These are phyloP conservation scores for Pseudopyrenochaeta lycopersici DNA, from an alignment of 2,329 filamentous ascomycete species.

Conservation along the genomic window DNA sequence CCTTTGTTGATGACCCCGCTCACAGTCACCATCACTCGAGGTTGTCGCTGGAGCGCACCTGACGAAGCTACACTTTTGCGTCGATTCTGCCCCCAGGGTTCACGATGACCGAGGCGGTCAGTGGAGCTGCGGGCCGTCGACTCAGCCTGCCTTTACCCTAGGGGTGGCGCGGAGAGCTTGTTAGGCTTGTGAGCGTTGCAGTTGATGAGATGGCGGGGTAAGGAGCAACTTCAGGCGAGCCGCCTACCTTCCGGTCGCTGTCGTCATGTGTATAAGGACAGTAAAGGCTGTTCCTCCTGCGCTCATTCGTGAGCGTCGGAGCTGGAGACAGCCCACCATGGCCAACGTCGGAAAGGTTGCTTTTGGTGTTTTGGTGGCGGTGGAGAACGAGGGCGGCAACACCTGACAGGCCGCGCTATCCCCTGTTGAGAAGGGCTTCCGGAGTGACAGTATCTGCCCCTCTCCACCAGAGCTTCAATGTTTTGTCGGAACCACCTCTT, in stretches of 20 bases:
- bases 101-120: slow-evolving; percentile 44
- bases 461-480: slow-evolving; percentile 17
- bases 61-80: slow-evolving; percentile 31
- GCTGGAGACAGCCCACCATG: slow-evolving; percentile 17
- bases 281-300: slow-evolving; percentile 18
- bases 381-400: slow-evolving; percentile 9
- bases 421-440: slow-evolving; percentile 30
- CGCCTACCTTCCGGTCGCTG: slow-evolving; percentile 11
- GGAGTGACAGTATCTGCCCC: slow-evolving; percentile 20
- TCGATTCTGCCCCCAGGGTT: slow-evolving; percentile 41
- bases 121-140: slow-evolving; percentile 47
- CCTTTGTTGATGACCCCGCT: slow-evolving; percentile 24
- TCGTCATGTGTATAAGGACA: neutral
- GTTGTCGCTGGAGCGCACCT: slow-evolving; percentile 27
- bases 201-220: slow-evolving; percentile 25
- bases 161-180: slow-evolving; percentile 13
- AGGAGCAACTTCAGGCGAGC: slow-evolving; percentile 21
- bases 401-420: slow-evolving; percentile 15
- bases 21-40: slow-evolving; percentile 19
- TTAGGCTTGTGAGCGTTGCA: slow-evolving; percentile 13
- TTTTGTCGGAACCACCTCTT: slow-evolving; percentile 26
- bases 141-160: slow-evolving; percentile 41
- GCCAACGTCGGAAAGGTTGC: slow-evolving; percentile 23
- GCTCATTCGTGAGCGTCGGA: slow-evolving; percentile 25
- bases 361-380: slow-evolving; percentile 15